Evolutionary conservation across 306 rosid species (phyloP), one percentile per base, ranked within the genome.

Genomic region (Delonix regia): DNA sequence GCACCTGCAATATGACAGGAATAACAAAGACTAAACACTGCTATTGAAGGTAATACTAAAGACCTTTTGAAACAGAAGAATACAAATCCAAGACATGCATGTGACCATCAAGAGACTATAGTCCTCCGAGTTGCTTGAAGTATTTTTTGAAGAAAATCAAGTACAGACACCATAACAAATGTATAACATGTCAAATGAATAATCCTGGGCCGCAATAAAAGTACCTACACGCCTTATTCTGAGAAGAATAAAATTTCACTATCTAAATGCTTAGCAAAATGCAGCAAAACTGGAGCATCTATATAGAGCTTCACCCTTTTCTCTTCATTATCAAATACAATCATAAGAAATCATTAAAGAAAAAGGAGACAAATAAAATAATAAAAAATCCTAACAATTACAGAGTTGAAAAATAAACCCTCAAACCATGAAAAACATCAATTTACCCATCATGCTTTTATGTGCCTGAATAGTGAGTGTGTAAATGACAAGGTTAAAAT

Each of bases 1-100:
- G 91, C 68, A 92, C 90, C 99, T 95, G 90, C 80, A 83, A 30
- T 28, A 56, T 16, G 19, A 80, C 68, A 85, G 53, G 66, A 51
- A 68, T 61, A 68, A 34, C 53, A 44, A 60, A 69, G 25, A 67
- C 13, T 44, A 64, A 62, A 53, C 34, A 56, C 59, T 36, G n/a
- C 15, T 18, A 7, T 18, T 24, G 9, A 3, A 0, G 16, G 27
- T 9, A 41, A 63, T 18, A 63, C 21, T 34, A 62, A 62, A 30
- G 9, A 18, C 42, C 67, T 61, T 69, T 25, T 18, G 13, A 18
- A 55, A 22, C 2, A 56, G 51, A 27, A 18, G 39, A 72, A 30
- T 27, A 33, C 24, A 70, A 61, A 71, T 30, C 39, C 15, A 14
- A 28, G 13, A 60, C 49, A 44, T 11, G 49, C 13, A 12, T 2